Evolutionary conservation across 805 yeast genomes (phyloP).

Genomic region (Pichia kluyveri): DNA sequence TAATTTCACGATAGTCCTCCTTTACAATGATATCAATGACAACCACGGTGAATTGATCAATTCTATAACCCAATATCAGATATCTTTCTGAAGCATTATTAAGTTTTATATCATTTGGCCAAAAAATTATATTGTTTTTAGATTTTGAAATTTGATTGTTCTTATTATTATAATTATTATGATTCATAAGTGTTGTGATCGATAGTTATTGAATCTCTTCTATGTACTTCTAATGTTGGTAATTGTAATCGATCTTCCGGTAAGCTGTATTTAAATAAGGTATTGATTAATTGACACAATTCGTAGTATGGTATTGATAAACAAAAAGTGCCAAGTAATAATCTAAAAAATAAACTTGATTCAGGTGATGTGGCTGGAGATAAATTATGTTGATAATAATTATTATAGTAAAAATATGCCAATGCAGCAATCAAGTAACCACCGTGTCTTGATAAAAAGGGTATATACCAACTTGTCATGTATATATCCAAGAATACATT

Average conservation of each 20-base stretch:
- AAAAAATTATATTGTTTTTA: slow-evolving; percentile 9
- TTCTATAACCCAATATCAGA: slow-evolving; percentile 22
- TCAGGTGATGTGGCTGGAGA: background rate
- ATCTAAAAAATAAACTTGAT: background rate
- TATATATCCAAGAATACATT: no score
- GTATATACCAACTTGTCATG: no score
- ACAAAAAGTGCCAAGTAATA: background rate
- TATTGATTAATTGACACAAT: background rate
- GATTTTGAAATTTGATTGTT: background rate
- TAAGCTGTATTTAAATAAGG: background rate
- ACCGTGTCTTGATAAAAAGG: no score
- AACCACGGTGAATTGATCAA: slow-evolving; percentile 15
- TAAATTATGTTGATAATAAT: background rate
- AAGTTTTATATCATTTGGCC: slow-evolving; percentile 23
- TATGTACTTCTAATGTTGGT: slow-evolving; percentile 3
- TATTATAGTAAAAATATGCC: background rate
- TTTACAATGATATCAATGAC: slow-evolving; percentile 18
- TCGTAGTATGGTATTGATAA: slow-evolving; percentile 1
- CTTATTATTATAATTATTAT: background rate
- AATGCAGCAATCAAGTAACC: no score
- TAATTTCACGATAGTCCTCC: slow-evolving; percentile 11
- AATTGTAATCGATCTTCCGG: background rate
- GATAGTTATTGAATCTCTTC: slow-evolving; percentile 11
- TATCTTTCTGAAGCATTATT: slow-evolving; percentile 5
- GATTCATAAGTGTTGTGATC: background rate